These are phyloP conservation scores for Candida glucosophila DNA, from an alignment of 1,139 yeast species.

Conservation along the genomic window DNA sequence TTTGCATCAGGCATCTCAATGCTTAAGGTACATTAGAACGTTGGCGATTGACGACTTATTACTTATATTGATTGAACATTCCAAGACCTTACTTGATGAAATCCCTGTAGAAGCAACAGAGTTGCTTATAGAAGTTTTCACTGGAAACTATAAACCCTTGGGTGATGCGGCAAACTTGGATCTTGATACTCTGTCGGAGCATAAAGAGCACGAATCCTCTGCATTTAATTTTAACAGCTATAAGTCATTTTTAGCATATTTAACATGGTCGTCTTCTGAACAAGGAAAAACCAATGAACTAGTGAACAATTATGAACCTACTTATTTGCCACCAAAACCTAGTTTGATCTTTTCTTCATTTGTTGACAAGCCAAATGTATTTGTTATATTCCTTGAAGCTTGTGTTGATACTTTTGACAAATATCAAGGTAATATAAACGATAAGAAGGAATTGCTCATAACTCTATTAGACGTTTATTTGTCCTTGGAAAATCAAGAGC, in stretches of 20 bases:
- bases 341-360: conserved; percentile 81
- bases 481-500: conserved; percentile 39
- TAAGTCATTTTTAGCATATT: conserved; percentile 58
- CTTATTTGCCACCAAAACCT: conserved; percentile 90
- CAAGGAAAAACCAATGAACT: conserved; percentile 3
- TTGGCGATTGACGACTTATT: conserved; percentile 73
- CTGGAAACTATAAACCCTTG: conserved; percentile 65
- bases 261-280: conserved; percentile 19
- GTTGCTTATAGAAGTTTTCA: conserved; percentile 74
- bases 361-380: conserved; percentile 74
- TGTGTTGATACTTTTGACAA: conserved; percentile 73
- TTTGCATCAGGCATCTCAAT: conserved; percentile 51
- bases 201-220: conserved; percentile 4
- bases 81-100: conserved; percentile 55
- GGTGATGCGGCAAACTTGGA: conserved; percentile 5
- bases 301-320: no score
- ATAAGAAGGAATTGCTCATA: conserved; percentile 61
- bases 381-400: conserved; percentile 91
- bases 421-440: conserved; percentile 64
- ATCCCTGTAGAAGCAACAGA: conserved; percentile 80
- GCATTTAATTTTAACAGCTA: conserved; percentile 49
- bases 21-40: conserved; percentile 61
- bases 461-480: conserved; percentile 81
- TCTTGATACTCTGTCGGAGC: conserved; percentile 2
- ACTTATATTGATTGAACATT: conserved; percentile 58